Evolutionary conservation across 306 rosid genomes (phyloP), one percentile per base, ranked within the genome.

Genomic region (Fagus crenata): DNA sequence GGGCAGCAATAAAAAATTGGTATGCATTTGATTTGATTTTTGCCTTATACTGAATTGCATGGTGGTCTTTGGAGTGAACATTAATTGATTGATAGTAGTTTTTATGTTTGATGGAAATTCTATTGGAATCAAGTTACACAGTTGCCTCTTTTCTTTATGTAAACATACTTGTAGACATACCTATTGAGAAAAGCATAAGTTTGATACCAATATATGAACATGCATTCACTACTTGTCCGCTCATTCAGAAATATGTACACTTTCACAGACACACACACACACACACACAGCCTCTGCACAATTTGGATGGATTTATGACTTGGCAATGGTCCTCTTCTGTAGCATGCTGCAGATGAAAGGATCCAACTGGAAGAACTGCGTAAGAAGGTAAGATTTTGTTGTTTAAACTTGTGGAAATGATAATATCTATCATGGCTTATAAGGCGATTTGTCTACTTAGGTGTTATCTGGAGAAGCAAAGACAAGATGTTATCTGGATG

Each of bases 311-410:
- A 75, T 72, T 73, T 61, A 33, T 86, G 80, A 88, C 77, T 71
- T 67, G 18, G 76, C 41, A 35, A 60, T 78, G 46, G 61, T 75
- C 73, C 3, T 77, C 75, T 73, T 76, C 78, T 64, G 37, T 93
- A 94, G 98, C 97, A 94, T 79, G 97, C 98, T 75, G 98, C 96
- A 72, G 98, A 94, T 82, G 98, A 94, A 88, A 89, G 97, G 87
- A 92, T 94, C 65, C 86, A 92, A 71, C 77, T 94, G 73, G 97
- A 94, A 89, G 98, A 94, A 80, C 79, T 94, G 79, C 94, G 93
- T 74, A 89, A 86, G 74, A 92, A 92, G 97, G 98, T 94, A 77
- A 80, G 70, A 63, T 79, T 76, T 70, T 17, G 36, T 42, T 78
- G 36, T 36, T 80, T 74, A 32, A 82, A 71, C 63, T 42, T 59